Evolutionary conservation across 1,284 basidiomycete genomes (phyloP).

Genomic region (Heterobasidion parviporum): DNA sequence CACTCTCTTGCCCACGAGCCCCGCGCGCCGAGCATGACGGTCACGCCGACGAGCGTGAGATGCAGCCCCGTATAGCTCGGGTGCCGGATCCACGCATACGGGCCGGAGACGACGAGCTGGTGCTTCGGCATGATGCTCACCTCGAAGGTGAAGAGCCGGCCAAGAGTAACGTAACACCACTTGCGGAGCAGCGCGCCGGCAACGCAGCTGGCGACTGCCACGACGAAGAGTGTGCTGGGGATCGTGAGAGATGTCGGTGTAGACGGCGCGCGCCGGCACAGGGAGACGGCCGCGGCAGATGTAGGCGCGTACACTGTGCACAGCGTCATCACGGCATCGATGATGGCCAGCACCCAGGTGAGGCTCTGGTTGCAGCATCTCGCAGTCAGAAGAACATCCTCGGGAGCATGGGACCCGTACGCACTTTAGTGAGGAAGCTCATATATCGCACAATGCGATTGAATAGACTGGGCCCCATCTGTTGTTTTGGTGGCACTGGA

Average conservation of each 20-base stretch:
- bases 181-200: neutral
- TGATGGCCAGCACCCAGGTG: too few relatives aligned
- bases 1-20: neutral
- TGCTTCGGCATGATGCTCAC: conserved; percentile 5
- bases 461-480: too few relatives aligned
- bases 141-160: conserved; percentile 8
- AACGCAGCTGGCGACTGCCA: conserved; percentile 29
- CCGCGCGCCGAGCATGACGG: neutral
- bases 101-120: conserved; percentile 7
- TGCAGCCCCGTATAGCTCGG: conserved; percentile 5
- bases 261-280: too few relatives aligned
- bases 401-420: too few relatives aligned
- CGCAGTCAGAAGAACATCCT: too few relatives aligned
- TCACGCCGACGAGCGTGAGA: neutral
- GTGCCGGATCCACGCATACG: conserved; percentile 8
- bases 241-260: neutral
- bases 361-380: too few relatives aligned
- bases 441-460: too few relatives aligned
- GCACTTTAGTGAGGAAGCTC: too few relatives aligned
- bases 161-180: neutral
- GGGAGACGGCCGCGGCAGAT: too few relatives aligned
- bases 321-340: too few relatives aligned
- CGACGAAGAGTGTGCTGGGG: conserved; percentile 29
- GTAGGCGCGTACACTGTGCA: too few relatives aligned
- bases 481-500: too few relatives aligned